Evolutionary conservation across 2,329 filamentous ascomycete species (phyloP), one percentile per base, ranked within the genome.

Genomic region (Colletotrichum sp.): DNA sequence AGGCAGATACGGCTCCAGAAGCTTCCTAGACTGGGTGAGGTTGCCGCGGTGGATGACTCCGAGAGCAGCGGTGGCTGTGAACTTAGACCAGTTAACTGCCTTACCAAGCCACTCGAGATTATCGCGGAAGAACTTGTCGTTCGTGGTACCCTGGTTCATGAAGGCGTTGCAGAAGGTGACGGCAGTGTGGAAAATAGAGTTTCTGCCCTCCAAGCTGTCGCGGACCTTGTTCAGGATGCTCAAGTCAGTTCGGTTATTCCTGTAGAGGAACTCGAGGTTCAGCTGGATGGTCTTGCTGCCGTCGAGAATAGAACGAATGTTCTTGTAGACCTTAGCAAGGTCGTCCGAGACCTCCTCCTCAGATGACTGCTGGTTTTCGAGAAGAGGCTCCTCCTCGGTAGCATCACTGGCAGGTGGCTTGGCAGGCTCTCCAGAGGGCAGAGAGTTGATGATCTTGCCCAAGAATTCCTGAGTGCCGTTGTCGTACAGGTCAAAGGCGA

Each of bases 41-140:
- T 99, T 99, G 72, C 97, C 97, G 61, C 96, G 94, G 85, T 99
- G 97, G 78, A 99, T 98, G 67, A 99, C 97, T 84, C 97, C 97
- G 8, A 99, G 89, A 9, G 97, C 97, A 72, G 97, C 97, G 6
- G 97, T 99, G 16, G 97, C 97, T 1, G 97, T 98, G 84, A 99
- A 99, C 84, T 99, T 99, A 77, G 96, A 98, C 97, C 97, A 99
- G 87, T 99, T 99, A 64, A 99, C 96, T 30, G 97, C 97, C 88
- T 99, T 99, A 76, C 96, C 96, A 5, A 99, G 88, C 97, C 97
- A 99, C 79, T 99, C 97, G 28, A 99, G 87, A 83, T 99, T 99
- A 82, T 99, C 96, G 9, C 98, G 92, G 92, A 99, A 99, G 87
- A 99, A 99, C 82, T 96, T 98, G 86, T 99, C 97, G 81, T 98